A percentile compares a stretch with the other conserved stretches of the same genome.
These are phyloP conservation scores for Macrolepiota dolichaula DNA, from an alignment of 768 basidiomycete genomes.

Conservation along the genomic window DNA sequence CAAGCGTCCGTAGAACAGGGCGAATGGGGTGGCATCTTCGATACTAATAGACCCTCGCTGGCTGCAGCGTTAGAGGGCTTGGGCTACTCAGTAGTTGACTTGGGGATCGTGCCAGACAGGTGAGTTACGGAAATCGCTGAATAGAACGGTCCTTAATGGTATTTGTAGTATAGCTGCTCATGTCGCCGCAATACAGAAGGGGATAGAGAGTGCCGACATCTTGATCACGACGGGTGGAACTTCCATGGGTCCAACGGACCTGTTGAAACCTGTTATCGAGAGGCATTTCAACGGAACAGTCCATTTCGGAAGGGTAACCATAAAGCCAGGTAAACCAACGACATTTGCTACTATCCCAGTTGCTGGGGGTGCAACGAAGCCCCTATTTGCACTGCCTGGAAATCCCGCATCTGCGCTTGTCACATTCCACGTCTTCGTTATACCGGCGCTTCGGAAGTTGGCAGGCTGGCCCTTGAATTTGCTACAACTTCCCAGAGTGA, in stretches of 20 bases:
- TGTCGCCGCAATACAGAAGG: constrained; percentile 50
- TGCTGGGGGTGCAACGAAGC: constrained; percentile 39
- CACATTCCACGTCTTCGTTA: constrained; percentile 79
- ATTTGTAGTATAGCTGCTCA: constrained; percentile 51
- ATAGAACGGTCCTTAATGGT: background rate
- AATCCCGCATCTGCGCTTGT: constrained; percentile 89
- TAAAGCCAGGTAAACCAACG: constrained; percentile 87
- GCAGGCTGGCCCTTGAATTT: constrained; percentile 60
- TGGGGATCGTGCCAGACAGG: constrained; percentile 79
- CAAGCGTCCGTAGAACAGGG: constrained; percentile 28
- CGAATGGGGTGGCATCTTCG: constrained; percentile 72
- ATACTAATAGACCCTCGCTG: constrained; percentile 84
- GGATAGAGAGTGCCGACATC: constrained; percentile 64
- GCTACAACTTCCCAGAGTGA: constrained; percentile 58
- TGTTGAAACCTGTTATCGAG: constrained; percentile 88
- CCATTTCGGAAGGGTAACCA: constrained; percentile 82
- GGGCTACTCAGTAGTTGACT: constrained; percentile 75
- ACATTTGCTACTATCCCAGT: constrained; percentile 79
- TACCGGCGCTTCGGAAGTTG: constrained; percentile 72
- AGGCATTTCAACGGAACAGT: constrained; percentile 69
- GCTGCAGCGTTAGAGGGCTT: constrained; percentile 64
- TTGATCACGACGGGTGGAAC: constrained; percentile 87
- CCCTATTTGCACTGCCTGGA: constrained; percentile 82
- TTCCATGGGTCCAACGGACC: constrained; percentile 86
- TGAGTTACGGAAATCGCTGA: constrained; percentile 27